Conservation (phyloP, 1,139 yeast species). For the Arxiozyma bovina region DNA sequence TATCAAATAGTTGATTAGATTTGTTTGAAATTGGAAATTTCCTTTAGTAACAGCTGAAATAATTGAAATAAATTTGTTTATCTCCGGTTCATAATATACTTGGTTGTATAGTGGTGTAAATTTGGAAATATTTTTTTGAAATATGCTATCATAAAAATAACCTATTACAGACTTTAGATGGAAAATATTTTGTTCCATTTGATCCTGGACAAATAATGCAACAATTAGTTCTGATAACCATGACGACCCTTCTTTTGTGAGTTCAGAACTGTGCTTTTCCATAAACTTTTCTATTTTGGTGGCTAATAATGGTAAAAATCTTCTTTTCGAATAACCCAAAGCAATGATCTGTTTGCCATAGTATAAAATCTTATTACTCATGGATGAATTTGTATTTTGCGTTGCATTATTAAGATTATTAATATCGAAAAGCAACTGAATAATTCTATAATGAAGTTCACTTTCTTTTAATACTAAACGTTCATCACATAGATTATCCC, state of each 20-base stretch:
- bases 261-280: background rate
- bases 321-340: slow-evolving; percentile 52
- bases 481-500: slow-evolving; percentile 53
- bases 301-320: slow-evolving; percentile 55
- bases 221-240: slow-evolving; percentile 53
- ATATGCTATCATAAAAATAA: slow-evolving; percentile 36
- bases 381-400: background rate
- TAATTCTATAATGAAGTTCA: slow-evolving; percentile 48
- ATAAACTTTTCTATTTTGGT: slow-evolving; percentile 15
- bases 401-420: slow-evolving; percentile 37
- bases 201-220: slow-evolving; percentile 40
- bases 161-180: slow-evolving; percentile 53
- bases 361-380: background rate
- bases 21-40: slow-evolving; percentile 33
- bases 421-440: slow-evolving; percentile 37
- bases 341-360: slow-evolving; percentile 4
- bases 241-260: background rate
- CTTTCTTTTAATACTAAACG: slow-evolving; percentile 61
- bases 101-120: slow-evolving; percentile 32
- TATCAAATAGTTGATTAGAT: slow-evolving; percentile 38
- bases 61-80: slow-evolving; percentile 44
- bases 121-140: slow-evolving; percentile 12
- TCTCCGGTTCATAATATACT: slow-evolving; percentile 55
- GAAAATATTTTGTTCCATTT: slow-evolving; percentile 50
- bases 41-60: slow-evolving; percentile 38